Evolutionary conservation across 2,329 filamentous ascomycete species (phyloP).

Genomic region (Paramyrothecium sp.): DNA sequence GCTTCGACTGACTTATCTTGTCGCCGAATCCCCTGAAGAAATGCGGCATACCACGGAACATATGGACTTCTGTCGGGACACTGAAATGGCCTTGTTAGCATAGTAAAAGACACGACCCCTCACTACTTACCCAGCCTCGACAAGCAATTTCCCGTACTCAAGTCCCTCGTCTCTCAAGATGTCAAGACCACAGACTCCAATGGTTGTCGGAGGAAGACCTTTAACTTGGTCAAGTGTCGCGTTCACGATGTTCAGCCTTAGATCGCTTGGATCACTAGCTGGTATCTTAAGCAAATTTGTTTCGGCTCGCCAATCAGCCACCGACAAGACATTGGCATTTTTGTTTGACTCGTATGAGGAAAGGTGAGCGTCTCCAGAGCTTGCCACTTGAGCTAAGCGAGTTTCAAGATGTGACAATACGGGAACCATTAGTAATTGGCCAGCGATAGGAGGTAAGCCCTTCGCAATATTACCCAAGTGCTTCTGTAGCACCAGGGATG

Average conservation of each 20-base stretch:
- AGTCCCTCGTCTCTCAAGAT: conserved; percentile 48
- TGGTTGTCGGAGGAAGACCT: conserved; percentile 40
- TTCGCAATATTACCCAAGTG: conserved; percentile 20
- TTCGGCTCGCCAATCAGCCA: conserved; percentile 20
- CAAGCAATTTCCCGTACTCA: conserved; percentile 41
- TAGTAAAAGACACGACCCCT: not conserved
- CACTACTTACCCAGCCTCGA: conserved; percentile 37
- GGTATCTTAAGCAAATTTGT: conserved; percentile 22
- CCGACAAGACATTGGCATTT: conserved; percentile 47
- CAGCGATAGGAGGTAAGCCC: conserved; percentile 33
- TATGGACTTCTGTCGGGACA: conserved; percentile 44
- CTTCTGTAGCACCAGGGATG: conserved; percentile 37
- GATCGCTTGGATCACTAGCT: conserved; percentile 24
- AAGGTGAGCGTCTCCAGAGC: conserved; percentile 32
- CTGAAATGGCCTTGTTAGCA: conserved; percentile 19
- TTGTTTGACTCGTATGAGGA: conserved; percentile 45
- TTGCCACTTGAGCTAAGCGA: conserved; percentile 24
- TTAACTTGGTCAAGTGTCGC: conserved; percentile 28
- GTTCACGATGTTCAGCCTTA: conserved; percentile 33
- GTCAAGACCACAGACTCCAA: conserved; percentile 45
- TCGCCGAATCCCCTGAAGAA: conserved; percentile 41
- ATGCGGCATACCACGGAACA: conserved; percentile 54
- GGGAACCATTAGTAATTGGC: conserved; percentile 52
- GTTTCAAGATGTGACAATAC: conserved; percentile 28
- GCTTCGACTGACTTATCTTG: conserved; percentile 29